These are phyloP conservation scores for Globisporangium yorkense DNA, from an alignment of 352 stramenopile species.

Conservation along the genomic window DNA sequence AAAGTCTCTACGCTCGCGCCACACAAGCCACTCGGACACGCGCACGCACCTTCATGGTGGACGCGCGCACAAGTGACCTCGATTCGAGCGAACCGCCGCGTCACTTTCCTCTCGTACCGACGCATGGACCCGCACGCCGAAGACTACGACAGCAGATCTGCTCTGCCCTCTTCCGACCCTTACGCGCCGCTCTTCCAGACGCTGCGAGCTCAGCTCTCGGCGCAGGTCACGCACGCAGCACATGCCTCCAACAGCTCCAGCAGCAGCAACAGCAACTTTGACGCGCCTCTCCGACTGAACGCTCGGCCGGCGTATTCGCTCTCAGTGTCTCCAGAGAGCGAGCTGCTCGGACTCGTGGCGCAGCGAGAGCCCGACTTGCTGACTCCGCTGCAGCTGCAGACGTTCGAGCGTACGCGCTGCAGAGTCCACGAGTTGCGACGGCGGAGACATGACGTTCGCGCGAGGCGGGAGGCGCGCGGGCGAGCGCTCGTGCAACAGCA, in stretches of 20 bases:
- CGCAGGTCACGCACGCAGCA: neutral
- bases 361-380: neutral
- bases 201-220: constrained; percentile 7
- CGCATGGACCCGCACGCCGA: too few relatives aligned
- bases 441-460: neutral
- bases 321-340: neutral
- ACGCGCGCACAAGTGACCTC: too few relatives aligned
- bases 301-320: neutral
- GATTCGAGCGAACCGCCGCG: too few relatives aligned
- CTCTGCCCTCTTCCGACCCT: neutral
- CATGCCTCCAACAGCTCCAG: neutral
- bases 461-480: neutral
- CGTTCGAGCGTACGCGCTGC: neutral
- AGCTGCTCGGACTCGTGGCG: neutral
- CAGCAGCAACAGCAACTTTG: neutral
- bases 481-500: constrained; percentile 6
- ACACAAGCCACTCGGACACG: too few relatives aligned
- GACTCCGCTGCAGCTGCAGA: constrained; percentile 1
- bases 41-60: too few relatives aligned
- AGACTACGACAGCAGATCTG: neutral
- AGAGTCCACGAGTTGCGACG: constrained; percentile 4
- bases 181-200: constrained; percentile 10
- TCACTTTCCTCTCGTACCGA: too few relatives aligned
- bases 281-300: constrained; percentile 3
- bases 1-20: too few relatives aligned